These are phyloP conservation scores for Podaxis carcinomalis DNA, from an alignment of 768 basidiomycete genomes.

Conservation along the genomic window DNA sequence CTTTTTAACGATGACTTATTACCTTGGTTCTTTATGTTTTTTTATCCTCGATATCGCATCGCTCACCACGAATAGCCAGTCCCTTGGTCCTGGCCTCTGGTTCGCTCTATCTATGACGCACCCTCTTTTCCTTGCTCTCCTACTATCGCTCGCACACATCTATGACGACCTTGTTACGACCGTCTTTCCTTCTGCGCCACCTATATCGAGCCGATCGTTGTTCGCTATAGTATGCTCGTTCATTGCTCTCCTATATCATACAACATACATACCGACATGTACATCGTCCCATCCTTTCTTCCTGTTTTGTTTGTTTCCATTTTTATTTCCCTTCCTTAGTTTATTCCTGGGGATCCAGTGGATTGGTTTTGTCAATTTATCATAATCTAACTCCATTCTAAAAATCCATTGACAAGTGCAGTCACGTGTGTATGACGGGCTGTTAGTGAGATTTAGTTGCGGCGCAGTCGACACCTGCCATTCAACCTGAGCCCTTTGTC, in stretches of 20 bases:
- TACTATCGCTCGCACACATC: neutral
- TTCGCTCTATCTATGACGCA: neutral
- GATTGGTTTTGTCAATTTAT: neutral
- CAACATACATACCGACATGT: neutral
- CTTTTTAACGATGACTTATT: constrained; percentile 10
- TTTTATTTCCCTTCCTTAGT: neutral
- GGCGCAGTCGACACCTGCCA: neutral
- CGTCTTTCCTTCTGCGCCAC: neutral
- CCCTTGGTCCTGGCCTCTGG: neutral
- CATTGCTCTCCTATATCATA: neutral
- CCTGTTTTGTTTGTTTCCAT: neutral
- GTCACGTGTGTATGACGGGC: neutral
- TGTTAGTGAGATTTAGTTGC: neutral
- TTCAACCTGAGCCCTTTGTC: neutral
- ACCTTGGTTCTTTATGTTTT: constrained; percentile 9
- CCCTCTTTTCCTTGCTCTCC: neutral
- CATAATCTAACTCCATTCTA: neutral
- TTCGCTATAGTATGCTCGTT: neutral
- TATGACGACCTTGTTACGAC: constrained; percentile 1
- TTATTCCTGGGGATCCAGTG: neutral
- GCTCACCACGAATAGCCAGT: neutral
- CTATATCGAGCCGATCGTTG: neutral
- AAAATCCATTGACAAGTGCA: neutral
- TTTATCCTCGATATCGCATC: neutral
- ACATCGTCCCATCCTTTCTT: neutral